Conservation (phyloP, 768 basidiomycete species). For the Ephemerocybe angulata region DNA sequence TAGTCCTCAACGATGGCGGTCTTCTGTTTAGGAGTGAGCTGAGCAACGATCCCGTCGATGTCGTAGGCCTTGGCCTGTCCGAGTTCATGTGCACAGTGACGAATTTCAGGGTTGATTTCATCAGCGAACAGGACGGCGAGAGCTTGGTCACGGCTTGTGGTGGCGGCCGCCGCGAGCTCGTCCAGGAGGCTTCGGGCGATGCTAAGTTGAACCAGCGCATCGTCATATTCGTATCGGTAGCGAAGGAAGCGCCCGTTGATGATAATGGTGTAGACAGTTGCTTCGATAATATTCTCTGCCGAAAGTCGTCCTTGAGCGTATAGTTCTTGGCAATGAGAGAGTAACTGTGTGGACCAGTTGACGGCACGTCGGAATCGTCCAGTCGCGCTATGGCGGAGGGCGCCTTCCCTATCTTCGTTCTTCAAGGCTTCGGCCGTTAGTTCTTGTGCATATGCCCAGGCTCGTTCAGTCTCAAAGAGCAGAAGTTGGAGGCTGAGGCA, state of each 20-base stretch:
- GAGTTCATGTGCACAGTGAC: conserved; percentile 88
- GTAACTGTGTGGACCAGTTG: conserved; percentile 72
- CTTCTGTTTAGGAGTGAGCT: conserved; percentile 54
- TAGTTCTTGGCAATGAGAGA: conserved; percentile 69
- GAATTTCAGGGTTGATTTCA: conserved; percentile 85
- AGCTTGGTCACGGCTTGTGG: conserved; percentile 83
- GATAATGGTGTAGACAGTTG: conserved; percentile 73
- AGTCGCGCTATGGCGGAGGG: conserved; percentile 70
- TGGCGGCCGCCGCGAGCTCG: conserved; percentile 56
- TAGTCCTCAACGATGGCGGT: conserved; percentile 63
- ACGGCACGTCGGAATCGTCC: conserved; percentile 78
- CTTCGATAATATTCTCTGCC: conserved; percentile 61
- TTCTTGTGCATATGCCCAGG: conserved; percentile 88
- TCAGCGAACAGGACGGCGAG: conserved; percentile 81
- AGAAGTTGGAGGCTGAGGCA: conserved; percentile 69
- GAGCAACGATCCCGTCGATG: conserved; percentile 67
- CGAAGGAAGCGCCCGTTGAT: conserved; percentile 82
- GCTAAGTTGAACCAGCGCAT: conserved; percentile 69
- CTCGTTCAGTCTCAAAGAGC: conserved; percentile 87
- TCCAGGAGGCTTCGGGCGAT: conserved; percentile 75
- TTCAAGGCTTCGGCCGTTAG: conserved; percentile 51
- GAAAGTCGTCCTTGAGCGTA: conserved; percentile 50
- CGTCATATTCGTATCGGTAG: conserved; percentile 71
- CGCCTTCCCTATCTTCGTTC: conserved; percentile 47
- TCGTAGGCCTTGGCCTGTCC: conserved; percentile 79